These are phyloP conservation scores for Teunomyces kruisii DNA, from an alignment of 805 yeast species.

Conservation along the genomic window DNA sequence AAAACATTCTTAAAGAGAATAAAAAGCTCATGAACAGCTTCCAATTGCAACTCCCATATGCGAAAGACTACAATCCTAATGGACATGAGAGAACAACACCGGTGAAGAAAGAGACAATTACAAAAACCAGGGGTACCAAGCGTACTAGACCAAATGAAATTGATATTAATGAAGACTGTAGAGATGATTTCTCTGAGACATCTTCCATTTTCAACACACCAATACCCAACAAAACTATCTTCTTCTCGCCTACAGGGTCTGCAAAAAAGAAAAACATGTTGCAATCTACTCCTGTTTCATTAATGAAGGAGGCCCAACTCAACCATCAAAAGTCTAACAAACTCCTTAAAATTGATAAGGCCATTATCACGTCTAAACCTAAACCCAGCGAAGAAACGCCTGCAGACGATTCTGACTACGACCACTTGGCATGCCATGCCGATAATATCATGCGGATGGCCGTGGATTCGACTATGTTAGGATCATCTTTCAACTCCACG, in stretches of 20 bases:
- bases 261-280: slow-evolving; percentile 15
- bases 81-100: neutral
- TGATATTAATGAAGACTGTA: neutral
- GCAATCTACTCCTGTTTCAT: slow-evolving; percentile 28
- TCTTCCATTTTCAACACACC: slow-evolving; percentile 23
- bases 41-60: slow-evolving; percentile 18
- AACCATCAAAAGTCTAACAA: slow-evolving; percentile 15
- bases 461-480: slow-evolving; percentile 46
- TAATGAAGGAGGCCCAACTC: slow-evolving; percentile 17
- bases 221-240: slow-evolving; percentile 25
- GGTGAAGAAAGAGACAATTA: neutral
- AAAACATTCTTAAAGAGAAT: slow-evolving; percentile 19
- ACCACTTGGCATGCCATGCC: slow-evolving; percentile 47
- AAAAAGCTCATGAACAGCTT: slow-evolving; percentile 12
- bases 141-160: slow-evolving; percentile 7
- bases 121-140: slow-evolving; percentile 10
- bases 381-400: slow-evolving; percentile 2
- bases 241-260: slow-evolving; percentile 27
- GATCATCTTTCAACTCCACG: slow-evolving; percentile 38
- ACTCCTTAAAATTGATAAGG: slow-evolving; percentile 8
- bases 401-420: slow-evolving; percentile 27
- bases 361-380: slow-evolving; percentile 1
- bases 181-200: slow-evolving; percentile 8
- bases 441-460: slow-evolving; percentile 48
- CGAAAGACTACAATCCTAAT: neutral